Conservation (phyloP, 768 basidiomycete species). For the Trametopsis cervina region DNA sequence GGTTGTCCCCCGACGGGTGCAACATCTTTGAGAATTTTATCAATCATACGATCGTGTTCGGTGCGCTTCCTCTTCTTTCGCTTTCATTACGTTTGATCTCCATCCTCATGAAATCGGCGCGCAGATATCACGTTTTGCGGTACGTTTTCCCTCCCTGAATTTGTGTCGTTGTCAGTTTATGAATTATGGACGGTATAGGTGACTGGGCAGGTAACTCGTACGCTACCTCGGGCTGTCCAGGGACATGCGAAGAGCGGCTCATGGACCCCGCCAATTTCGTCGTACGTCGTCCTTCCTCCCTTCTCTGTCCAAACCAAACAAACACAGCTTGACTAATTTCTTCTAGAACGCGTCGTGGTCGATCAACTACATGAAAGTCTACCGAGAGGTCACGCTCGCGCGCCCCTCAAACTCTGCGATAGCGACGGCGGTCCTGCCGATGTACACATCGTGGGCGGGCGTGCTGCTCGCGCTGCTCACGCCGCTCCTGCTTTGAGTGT, state of each 20-base stretch:
- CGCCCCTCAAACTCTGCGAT: neutral
- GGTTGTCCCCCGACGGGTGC: conserved; percentile 46
- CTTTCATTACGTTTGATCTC: too few relatives aligned
- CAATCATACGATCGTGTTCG: conserved; percentile 72
- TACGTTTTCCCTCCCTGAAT: conserved; percentile 23
- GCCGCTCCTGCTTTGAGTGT: neutral
- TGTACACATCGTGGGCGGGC: too few relatives aligned
- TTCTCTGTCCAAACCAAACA: too few relatives aligned
- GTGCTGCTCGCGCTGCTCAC: too few relatives aligned
- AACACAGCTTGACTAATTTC: neutral
- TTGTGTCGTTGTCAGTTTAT: too few relatives aligned
- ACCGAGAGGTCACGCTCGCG: conserved; percentile 39
- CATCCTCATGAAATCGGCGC: too few relatives aligned
- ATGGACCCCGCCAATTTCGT: conserved; percentile 68
- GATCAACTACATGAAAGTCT: conserved; percentile 75
- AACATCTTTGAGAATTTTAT: conserved; percentile 51
- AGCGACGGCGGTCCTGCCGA: too few relatives aligned
- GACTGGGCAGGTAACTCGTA: conserved; percentile 86
- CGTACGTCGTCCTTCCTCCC: too few relatives aligned
- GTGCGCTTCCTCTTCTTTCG: conserved; percentile 33
- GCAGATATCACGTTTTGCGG: conserved; percentile 78
- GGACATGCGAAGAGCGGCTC: conserved; percentile 56
- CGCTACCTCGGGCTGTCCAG: conserved; percentile 65
- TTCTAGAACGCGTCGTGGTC: conserved; percentile 48
- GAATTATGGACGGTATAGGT: conserved; percentile 31